Conservation (phyloP, 2,329 filamentous ascomycete species). For the Ceratocystis alfenasii region DNA sequence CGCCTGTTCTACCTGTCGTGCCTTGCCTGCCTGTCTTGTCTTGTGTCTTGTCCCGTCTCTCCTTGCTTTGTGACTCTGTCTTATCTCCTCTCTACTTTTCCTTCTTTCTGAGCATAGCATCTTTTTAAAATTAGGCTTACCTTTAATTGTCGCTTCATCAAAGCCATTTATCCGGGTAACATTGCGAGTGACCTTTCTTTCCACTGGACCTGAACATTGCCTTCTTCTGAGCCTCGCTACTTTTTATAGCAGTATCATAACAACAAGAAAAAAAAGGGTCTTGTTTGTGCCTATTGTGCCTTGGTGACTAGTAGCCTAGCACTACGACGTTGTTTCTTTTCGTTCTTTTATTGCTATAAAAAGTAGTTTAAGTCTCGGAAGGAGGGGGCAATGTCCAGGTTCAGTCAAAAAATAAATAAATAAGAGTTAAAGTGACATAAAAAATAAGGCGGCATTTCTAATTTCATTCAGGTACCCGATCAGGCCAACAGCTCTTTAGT, state of each 20-base stretch:
- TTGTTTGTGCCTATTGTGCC: too few relatives aligned
- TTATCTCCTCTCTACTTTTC: background rate
- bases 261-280: too few relatives aligned
- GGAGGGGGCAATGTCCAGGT: conserved; percentile 2
- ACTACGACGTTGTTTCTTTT: background rate
- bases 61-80: background rate
- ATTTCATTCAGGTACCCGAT: conserved; percentile 3
- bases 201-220: too few relatives aligned
- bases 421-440: background rate
- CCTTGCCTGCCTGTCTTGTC: background rate
- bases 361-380: background rate
- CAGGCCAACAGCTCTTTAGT: background rate
- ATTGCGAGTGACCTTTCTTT: too few relatives aligned
- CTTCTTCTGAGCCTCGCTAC: too few relatives aligned
- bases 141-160: background rate
- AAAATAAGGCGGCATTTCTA: background rate
- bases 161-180: background rate
- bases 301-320: too few relatives aligned
- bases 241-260: too few relatives aligned
- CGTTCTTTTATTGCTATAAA: background rate
- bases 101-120: background rate
- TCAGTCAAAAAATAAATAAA: background rate
- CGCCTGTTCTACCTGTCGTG: background rate
- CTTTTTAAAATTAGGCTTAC: conserved; percentile 3
- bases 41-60: background rate